Base-by-base conservation (phyloP, 2,329 filamentous ascomycete genomes). In the Ophidiomyces ophidiicola region DNA sequence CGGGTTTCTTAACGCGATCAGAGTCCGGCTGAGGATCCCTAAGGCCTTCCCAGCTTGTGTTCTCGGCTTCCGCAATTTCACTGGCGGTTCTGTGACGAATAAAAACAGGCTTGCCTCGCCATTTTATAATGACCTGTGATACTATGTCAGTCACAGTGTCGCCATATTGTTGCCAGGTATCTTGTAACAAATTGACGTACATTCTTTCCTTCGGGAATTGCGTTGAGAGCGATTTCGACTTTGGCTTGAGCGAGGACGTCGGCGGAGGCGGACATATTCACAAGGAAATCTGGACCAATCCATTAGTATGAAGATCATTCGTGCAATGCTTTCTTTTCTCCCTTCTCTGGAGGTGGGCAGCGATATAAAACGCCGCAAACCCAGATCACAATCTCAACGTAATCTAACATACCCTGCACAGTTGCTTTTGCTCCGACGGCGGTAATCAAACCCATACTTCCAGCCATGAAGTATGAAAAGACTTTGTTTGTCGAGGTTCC, bases 71-170 rank as follows among this genome's bases (percentile, higher is more conserved):
- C 58, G 86, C 78, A 70, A 98, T 96, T 72, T 98, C 90, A 58
- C 74, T 72, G 57, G 77, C 68, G 55, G 90, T 98, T 61, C 90
- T 85, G 80, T 98, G 90, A 66, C 90, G 87, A 77, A 98, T 86
- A 74, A 98, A 98, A 64, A 98, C 86, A 65, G 90, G 90, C 82
- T 98, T 98, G 65, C 90, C 90, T 74, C 90, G 83, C 90, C 90
- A 98, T 74, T 98, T 98, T 75, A 98, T 93, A 66, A 98, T 92
- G 63, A 98, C 80, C 82, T 87, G 26, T 32, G 17, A n/a, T 32
- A 23, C 10, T 15, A 32, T 17, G 12, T 26, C 10, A 19, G 28
- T 26, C 14, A 26, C 10, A 39, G 25, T 25, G 25, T 15, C n/a
- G 4, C 14, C 15, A n/a, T 25, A 6, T 20, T 19, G 7, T 7